Conservation (phyloP, 1,139 yeast genomes). For the Suhomyces terraborum region DNA sequence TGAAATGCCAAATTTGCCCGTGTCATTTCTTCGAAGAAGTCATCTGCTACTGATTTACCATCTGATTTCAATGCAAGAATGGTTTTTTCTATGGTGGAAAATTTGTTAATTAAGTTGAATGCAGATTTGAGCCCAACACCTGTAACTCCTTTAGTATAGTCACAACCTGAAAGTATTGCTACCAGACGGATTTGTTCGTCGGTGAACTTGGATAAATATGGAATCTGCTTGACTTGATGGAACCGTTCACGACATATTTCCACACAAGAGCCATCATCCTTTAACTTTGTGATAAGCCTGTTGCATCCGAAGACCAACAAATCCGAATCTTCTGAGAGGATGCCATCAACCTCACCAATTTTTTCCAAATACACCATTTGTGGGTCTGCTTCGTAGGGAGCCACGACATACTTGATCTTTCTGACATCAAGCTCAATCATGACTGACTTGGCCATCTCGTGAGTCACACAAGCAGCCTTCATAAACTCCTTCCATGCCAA, state of each 20-base stretch:
- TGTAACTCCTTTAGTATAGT: slow-evolving; percentile 84
- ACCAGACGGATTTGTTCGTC: slow-evolving; percentile 67
- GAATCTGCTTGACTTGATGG: slow-evolving; percentile 45
- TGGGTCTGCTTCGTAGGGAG: slow-evolving; percentile 98
- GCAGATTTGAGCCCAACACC: slow-evolving; percentile 84
- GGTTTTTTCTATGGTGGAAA: slow-evolving; percentile 54
- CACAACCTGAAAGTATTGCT: slow-evolving; percentile 94
- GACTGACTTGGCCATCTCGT: slow-evolving; percentile 85
- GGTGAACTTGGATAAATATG: slow-evolving; percentile 47
- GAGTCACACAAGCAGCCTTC: slow-evolving; percentile 85
- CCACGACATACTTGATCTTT: slow-evolving; percentile 74
- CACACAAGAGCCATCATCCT: slow-evolving; percentile 73
- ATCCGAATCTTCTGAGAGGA: slow-evolving; percentile 94
- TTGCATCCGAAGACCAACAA: slow-evolving; percentile 84
- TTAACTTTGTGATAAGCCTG: slow-evolving; percentile 74
- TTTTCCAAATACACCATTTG: slow-evolving; percentile 91
- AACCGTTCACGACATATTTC: slow-evolving; percentile 64
- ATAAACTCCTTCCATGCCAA: slow-evolving; percentile 70
- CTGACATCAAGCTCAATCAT: slow-evolving; percentile 69
- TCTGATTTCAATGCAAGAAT: slow-evolving; percentile 61
- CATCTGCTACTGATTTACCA: slow-evolving; percentile 61
- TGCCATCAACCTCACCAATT: slow-evolving; percentile 74
- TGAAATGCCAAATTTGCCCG: slow-evolving; percentile 81
- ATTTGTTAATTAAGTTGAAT: slow-evolving; percentile 56
- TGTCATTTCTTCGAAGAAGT: slow-evolving; percentile 59